phyloP scores from a whole-genome alignment of 768 basidiomycete genomes.

The Mycena rebaudengoi region DNA sequence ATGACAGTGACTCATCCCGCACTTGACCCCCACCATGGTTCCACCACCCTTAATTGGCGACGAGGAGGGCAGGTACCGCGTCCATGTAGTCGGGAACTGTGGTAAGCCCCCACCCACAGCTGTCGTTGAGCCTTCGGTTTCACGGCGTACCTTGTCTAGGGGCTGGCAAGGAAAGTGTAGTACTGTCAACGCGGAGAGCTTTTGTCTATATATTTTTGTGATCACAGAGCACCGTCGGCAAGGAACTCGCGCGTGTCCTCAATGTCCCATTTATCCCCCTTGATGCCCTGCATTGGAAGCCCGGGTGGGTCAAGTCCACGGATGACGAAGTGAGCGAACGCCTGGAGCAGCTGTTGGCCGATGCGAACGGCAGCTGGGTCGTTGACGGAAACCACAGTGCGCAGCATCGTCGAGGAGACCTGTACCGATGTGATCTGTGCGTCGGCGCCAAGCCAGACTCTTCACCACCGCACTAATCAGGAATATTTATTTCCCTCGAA shows the following conservation, averaged over 20 bases:
- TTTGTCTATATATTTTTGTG: neutral
- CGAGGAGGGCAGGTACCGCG: no score
- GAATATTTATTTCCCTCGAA: slow-evolving; percentile 33
- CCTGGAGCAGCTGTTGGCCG: slow-evolving; percentile 36
- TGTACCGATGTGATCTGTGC: slow-evolving; percentile 66
- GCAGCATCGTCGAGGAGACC: slow-evolving; percentile 42
- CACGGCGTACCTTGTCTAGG: no score
- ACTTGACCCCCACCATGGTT: no score
- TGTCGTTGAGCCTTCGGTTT: no score
- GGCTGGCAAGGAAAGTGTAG: no score
- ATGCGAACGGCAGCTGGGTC: slow-evolving; percentile 55
- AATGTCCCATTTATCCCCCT: slow-evolving; percentile 44
- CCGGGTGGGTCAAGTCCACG: slow-evolving; percentile 40
- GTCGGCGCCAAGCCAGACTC: slow-evolving; percentile 25
- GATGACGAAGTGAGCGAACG: slow-evolving; percentile 32
- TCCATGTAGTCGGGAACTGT: no score
- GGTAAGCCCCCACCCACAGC: no score
- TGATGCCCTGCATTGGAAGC: slow-evolving; percentile 46
- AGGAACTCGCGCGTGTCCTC: slow-evolving; percentile 45
- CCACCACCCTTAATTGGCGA: no score
- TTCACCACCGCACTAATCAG: no score
- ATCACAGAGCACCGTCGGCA: slow-evolving; percentile 50
- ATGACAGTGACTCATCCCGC: no score
- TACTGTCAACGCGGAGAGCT: no score
- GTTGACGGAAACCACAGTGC: slow-evolving; percentile 59